These are phyloP conservation scores for Mycena chlorophos DNA, from an alignment of 768 basidiomycete species.

Conservation along the genomic window DNA sequence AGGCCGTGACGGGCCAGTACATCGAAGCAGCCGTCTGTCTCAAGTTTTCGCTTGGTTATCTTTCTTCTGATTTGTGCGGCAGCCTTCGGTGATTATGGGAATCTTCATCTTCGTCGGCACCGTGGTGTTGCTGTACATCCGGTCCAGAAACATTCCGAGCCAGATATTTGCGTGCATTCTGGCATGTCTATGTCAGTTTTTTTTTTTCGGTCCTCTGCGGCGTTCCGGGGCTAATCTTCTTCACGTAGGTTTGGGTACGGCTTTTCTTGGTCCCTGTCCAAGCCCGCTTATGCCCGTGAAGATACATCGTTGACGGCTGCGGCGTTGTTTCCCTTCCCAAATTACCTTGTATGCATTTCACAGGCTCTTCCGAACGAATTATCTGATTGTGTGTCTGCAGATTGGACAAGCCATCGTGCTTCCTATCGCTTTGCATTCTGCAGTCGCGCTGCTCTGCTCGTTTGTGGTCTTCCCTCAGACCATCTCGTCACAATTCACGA, in stretches of 20 bases:
- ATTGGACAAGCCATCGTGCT: constrained; percentile 53
- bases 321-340: constrained; percentile 63
- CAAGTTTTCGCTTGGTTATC: not conserved
- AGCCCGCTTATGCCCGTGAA: constrained; percentile 23
- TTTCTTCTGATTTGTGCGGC: constrained; percentile 7
- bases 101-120: constrained; percentile 67
- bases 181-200: constrained; percentile 48
- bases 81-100: constrained; percentile 61
- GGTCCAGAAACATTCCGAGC: constrained; percentile 60
- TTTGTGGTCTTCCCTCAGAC: constrained; percentile 63
- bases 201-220: not conserved
- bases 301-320: constrained; percentile 62
- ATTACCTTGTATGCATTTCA: constrained; percentile 45
- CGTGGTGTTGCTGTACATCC: constrained; percentile 57
- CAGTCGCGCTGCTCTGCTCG: constrained; percentile 51
- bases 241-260: constrained; percentile 41
- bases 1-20: constrained; percentile 52
- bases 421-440: constrained; percentile 61
- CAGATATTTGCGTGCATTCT: constrained; percentile 58
- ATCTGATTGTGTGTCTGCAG: constrained; percentile 26
- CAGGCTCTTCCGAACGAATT: constrained; percentile 2
- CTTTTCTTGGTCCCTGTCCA: not conserved
- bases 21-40: constrained; percentile 48
- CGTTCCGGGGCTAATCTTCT: not conserved
- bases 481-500: constrained; percentile 59